phyloP scores from a whole-genome alignment of 192 early-diverging fungal species.

The Pecoramyces ruminantium region DNA sequence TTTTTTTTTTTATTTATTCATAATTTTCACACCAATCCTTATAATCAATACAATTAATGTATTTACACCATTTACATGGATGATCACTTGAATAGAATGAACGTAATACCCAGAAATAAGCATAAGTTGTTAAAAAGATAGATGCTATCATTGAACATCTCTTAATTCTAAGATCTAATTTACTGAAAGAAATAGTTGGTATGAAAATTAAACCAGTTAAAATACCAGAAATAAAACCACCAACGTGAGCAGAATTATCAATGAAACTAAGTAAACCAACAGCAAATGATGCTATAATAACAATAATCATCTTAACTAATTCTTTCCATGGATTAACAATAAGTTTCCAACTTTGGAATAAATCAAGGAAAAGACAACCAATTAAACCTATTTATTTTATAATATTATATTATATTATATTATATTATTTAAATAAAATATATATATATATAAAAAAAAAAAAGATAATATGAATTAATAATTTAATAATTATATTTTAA shows the following conservation, averaged over 20 bases:
- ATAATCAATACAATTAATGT: not conserved
- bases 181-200: slow-evolving; percentile 41
- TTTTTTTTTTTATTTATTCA: not conserved
- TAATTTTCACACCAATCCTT: not conserved
- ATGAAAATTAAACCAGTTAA: slow-evolving; percentile 53
- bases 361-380: slow-evolving; percentile 57
- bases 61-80: not conserved
- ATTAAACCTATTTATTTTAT: slow-evolving; percentile 36
- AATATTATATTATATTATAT: no score
- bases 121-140: not conserved
- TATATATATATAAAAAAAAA: not conserved
- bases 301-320: slow-evolving; percentile 40
- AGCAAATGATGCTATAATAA: slow-evolving; percentile 43
- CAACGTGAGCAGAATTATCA: slow-evolving; percentile 80
- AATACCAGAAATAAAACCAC: slow-evolving; percentile 51
- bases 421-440: no score
- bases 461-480: not conserved
- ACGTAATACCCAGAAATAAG: not conserved
- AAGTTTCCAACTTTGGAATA: slow-evolving; percentile 59
- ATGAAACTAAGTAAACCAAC: slow-evolving; percentile 56
- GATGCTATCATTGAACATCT: slow-evolving; percentile 10
- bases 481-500: no score
- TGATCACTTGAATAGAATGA: not conserved
- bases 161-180: slow-evolving; percentile 12
- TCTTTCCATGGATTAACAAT: slow-evolving; percentile 46